Base-by-base conservation (phyloP, 2,329 filamentous ascomycete species). In the Microcyclosporella mali region DNA sequence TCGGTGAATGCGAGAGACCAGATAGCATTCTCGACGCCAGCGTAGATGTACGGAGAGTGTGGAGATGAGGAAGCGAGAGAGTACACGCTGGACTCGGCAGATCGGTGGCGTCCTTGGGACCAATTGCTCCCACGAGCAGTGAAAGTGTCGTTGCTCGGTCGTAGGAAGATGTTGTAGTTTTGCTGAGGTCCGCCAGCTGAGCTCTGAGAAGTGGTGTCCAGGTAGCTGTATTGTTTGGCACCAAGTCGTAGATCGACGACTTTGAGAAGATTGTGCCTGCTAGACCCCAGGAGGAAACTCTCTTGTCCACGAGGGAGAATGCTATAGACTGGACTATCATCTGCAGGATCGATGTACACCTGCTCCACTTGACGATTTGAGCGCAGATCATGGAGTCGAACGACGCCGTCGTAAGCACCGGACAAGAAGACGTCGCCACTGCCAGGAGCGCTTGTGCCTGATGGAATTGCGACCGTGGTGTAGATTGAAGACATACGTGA, bases 331-430 rank as follows among this genome's bases (percentile, higher is more conserved):
- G 77, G 67, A 14, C 74, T 75, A 47, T 74, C 68, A 51, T 82
- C 78, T 2, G 76, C 74, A 1, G 70, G 66, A 53, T 82, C 78
- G 51, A 61, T 60, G 56, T 74, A 82, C 11, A 65, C 63, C 37
- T 49, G 45, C 40, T 75, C 72, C 33, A 66, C 71, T 10, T 66
- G 61, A 15, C 62, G 58, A 2, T 70, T 66, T 1, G 74, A 74
- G 28, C 79, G 75, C 42, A 81, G 61, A 52, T 84, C 80, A 55
- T 83, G 78, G 4, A 83, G 68, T 51, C 77, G 70, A 30, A 72
- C 66, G 30, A 71, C 65, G 9, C 77, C 75, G 55, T 81, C 77
- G 39, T 77, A 77, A 58, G 76, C 78, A 7, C 78, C 78, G 25
- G 75, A 74, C 2, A 83, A 63, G 45, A 82, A 81, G 0, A 77